Evolutionary conservation across 2,329 filamentous ascomycete genomes (phyloP).

Genomic region (Colletotrichum paranaense): DNA sequence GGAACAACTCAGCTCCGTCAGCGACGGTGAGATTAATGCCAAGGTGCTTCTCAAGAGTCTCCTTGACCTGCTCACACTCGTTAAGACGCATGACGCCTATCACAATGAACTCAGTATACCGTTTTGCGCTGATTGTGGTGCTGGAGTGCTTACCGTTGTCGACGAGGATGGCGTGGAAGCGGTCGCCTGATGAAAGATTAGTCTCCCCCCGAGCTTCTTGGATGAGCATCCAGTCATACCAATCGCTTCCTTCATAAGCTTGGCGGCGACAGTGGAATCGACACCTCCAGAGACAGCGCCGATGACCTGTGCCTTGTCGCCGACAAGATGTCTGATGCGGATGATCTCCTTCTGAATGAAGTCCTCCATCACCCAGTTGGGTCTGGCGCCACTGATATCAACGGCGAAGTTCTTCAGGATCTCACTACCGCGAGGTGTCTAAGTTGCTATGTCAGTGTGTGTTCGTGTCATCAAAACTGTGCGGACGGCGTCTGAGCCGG

Average conservation of each 20-base stretch:
- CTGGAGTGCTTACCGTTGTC: conserved; percentile 72
- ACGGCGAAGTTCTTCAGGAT: conserved; percentile 87
- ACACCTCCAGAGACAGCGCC: conserved; percentile 77
- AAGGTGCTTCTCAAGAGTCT: conserved; percentile 81
- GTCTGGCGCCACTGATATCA: conserved; percentile 80
- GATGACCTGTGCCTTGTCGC: conserved; percentile 83
- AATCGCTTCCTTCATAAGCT: conserved; percentile 88
- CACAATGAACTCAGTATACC: neutral
- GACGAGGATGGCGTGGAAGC: conserved; percentile 87
- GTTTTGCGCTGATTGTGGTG: too few species aligned
- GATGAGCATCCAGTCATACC: conserved; percentile 40
- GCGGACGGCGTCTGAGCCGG: too few species aligned
- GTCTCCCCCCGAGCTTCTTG: neutral
- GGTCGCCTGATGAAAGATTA: conserved; percentile 58
- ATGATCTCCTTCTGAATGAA: conserved; percentile 85
- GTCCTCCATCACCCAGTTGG: conserved; percentile 87
- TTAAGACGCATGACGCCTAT: conserved; percentile 79
- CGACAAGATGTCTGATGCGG: conserved; percentile 85
- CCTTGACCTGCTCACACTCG: conserved; percentile 84
- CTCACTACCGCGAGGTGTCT: conserved; percentile 76
- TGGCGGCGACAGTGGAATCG: conserved; percentile 85
- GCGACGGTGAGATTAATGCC: conserved; percentile 92
- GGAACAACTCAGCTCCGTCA: conserved; percentile 81
- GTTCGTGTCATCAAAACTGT: neutral
- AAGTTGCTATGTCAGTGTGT: conserved; percentile 50